Conservation (phyloP, 1,284 basidiomycete genomes). For the Apiotrichum montevideense region DNA sequence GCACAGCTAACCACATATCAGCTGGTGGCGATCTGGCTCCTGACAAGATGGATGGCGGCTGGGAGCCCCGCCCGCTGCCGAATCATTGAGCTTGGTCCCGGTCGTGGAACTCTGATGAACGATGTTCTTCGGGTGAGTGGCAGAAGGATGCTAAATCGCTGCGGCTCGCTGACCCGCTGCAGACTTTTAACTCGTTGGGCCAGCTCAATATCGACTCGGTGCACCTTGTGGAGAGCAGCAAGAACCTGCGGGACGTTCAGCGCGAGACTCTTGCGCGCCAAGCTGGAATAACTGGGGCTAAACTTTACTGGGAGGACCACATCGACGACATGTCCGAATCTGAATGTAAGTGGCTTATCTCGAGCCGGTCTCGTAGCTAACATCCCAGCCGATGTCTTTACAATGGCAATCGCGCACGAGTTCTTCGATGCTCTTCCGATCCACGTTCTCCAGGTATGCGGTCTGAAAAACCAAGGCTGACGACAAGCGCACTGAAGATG, state of each 20-base stretch:
- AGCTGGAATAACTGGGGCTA: conserved; percentile 29
- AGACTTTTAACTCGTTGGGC: conserved; percentile 34
- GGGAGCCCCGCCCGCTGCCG: conserved; percentile 57
- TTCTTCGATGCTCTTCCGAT: conserved; percentile 97
- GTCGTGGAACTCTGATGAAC: conserved; percentile 82
- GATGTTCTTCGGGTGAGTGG: conserved; percentile 76
- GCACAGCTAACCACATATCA: conserved; percentile 33
- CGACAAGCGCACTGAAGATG: conserved; percentile 62
- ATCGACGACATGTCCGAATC: conserved; percentile 58
- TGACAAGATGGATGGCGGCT: conserved; percentile 67
- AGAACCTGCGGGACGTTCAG: conserved; percentile 62
- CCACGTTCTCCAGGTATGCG: conserved; percentile 65
- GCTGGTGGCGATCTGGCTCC: conserved; percentile 79
- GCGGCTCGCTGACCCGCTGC: not conserved
- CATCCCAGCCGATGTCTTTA: conserved; percentile 55
- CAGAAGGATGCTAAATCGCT: too few relatives aligned
- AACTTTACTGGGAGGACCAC: conserved; percentile 67
- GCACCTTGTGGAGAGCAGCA: conserved; percentile 76
- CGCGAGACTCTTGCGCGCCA: conserved; percentile 51
- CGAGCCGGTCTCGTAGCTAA: not conserved
- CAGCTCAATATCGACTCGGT: conserved; percentile 52
- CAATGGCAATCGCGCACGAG: conserved; percentile 88
- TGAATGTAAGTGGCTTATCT: conserved; percentile 30
- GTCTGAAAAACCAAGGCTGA: not conserved
- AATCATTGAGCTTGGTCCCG: conserved; percentile 88